Evolutionary conservation across 768 basidiomycete genomes (phyloP), one percentile per base, ranked within the genome.

Genomic region (Lenzites betulinus): DNA sequence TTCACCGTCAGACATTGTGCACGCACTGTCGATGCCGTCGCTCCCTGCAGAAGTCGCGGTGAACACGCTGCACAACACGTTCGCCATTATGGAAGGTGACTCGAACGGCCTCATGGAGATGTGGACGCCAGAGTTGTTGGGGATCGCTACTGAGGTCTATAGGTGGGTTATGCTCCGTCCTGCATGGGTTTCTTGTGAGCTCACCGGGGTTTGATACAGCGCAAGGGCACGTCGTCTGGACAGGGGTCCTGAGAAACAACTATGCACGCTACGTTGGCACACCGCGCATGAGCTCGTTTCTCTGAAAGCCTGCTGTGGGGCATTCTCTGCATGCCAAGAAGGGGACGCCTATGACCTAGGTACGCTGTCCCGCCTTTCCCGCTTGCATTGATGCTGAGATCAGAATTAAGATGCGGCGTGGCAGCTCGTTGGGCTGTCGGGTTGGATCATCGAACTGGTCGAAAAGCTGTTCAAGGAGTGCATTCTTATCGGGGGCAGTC

Each of bases 211-310:
- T 9, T 41, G 51, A 50, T 30, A 23, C 63, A 81, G 80, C 64
- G 63, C 73, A 26, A 73, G 72, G 57, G 71, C 74, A 6, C 69
- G 63, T 52, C 58, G 51, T n/a, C 66, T 67, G 13, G 58, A 61
- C 23, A 69, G 71, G 15, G 71, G 70, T 12, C 48, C 71, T 7
- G 81, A 83, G 18, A 76, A 75, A 49, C 76, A 79, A 11, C 58
- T 71, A 5, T 66, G 84, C 25, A 74, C 75, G 23, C 73, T 71
- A 2, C 79, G 84, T n/a, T 87, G 84, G 81, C 77, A 77, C 64
- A 79, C 81, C n/a, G 82, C 83, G 3, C 85, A 85, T 54, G 87
- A 91, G 56, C 80, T 90, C 52, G 84, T 83, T 63, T 87, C 89
- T 7, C 57, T 93, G 16, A 72, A 74, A 22, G 83, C 88, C 0